phyloP scores from a whole-genome alignment of 2,329 filamentous ascomycete species.

The Blastomyces emzantsi region DNA sequence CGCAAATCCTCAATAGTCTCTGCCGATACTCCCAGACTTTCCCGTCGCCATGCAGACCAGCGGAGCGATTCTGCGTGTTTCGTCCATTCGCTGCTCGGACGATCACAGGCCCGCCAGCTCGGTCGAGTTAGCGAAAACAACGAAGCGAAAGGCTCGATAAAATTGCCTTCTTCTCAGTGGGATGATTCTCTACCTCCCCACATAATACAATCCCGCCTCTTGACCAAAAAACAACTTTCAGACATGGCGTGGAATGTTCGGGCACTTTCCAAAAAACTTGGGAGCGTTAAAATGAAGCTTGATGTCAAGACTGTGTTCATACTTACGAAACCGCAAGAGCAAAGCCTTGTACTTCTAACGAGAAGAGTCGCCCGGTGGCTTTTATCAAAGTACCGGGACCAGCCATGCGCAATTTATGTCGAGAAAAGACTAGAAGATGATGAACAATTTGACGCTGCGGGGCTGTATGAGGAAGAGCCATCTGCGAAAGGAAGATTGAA shows the following conservation, averaged over 20 bases:
- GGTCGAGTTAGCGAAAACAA: conserved; percentile 18
- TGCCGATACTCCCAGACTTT: conserved; percentile 32
- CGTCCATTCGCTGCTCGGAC: conserved; percentile 51
- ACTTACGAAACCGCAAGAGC: conserved; percentile 85
- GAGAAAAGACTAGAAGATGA: conserved; percentile 66
- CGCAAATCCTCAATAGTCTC: conserved; percentile 53
- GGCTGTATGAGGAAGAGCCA: conserved; percentile 55
- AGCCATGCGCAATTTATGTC: conserved; percentile 67
- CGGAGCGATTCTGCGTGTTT: conserved; percentile 48
- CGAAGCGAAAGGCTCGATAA: conserved; percentile 18
- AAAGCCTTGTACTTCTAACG: conserved; percentile 66
- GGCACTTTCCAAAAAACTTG: conserved; percentile 76
- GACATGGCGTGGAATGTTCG: conserved; percentile 97
- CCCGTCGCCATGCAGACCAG: conserved; percentile 24
- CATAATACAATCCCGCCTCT: conserved; percentile 57
- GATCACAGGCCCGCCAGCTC: conserved; percentile 6
- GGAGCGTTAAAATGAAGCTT: conserved; percentile 72
- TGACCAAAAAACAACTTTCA: conserved; percentile 89
- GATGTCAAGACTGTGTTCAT: conserved; percentile 77
- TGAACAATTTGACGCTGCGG: conserved; percentile 62
- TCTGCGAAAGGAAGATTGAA: conserved; percentile 52
- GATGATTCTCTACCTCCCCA: conserved; percentile 25
- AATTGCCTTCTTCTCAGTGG: conserved; percentile 11
- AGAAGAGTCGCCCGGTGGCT: conserved; percentile 73
- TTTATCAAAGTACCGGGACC: conserved; percentile 57